Conservation (phyloP, 2,329 filamentous ascomycete species). For the Gnomoniopsis sp. region DNA sequence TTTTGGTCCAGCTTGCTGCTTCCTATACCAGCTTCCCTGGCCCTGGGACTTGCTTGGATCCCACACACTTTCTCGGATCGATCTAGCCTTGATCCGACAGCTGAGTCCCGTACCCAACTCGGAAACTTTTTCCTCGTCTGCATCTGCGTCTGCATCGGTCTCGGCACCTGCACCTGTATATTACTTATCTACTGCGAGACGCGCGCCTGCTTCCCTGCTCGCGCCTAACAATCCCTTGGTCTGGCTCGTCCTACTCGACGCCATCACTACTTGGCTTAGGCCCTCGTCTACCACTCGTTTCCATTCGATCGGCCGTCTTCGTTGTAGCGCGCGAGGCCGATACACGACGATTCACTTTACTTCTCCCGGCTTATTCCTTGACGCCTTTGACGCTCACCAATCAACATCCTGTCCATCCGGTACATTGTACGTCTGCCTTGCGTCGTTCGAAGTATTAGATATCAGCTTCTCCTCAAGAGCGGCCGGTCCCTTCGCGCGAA, state of each 20-base stretch:
- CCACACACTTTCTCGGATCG: background rate
- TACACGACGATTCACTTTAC: background rate
- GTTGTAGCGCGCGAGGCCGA: background rate
- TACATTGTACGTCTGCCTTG: conserved; percentile 8
- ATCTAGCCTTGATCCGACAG: conserved; percentile 1
- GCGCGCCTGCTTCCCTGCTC: conserved; percentile 32
- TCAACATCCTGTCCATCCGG: conserved; percentile 5
- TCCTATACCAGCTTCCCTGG: too few species aligned
- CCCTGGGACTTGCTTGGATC: background rate
- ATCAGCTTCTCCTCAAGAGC: background rate
- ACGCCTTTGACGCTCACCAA: conserved; percentile 7
- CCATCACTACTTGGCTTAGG: conserved; percentile 2
- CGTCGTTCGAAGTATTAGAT: conserved; percentile 6
- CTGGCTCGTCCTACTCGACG: conserved; percentile 1
- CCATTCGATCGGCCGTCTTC: conserved; percentile 17
- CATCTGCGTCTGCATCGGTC: background rate
- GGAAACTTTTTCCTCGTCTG: conserved; percentile 5
- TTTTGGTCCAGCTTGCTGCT: background rate
- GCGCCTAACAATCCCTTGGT: conserved; percentile 14
- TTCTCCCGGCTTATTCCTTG: conserved; percentile 2
- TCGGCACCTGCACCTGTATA: background rate
- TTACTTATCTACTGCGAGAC: conserved; percentile 24
- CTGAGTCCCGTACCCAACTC: background rate
- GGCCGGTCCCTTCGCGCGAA: background rate
- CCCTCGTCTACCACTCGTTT: conserved; percentile 16